Evolutionary conservation across 1,139 yeast species (phyloP).

Genomic region (Meyerozyma elateridarum): DNA sequence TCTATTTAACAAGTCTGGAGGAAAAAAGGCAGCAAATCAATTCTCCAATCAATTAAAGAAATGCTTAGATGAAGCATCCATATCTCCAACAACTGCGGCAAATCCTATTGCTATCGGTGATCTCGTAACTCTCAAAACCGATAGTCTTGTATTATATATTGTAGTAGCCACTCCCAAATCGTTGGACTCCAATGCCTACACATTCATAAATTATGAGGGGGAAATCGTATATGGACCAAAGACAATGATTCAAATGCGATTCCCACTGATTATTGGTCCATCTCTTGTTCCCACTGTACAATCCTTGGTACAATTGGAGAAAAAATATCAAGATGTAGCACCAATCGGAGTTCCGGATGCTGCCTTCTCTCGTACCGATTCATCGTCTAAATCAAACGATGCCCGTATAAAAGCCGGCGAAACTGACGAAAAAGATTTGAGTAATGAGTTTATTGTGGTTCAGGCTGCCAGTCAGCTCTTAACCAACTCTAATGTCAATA

Average conservation of each 20-base stretch:
- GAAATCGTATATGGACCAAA: slow-evolving; percentile 46
- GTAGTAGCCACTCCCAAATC: slow-evolving; percentile 29
- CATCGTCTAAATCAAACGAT: slow-evolving; percentile 17
- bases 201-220: slow-evolving; percentile 55
- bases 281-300: slow-evolving; percentile 17
- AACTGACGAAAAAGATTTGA: not conserved
- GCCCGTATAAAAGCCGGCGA: not conserved
- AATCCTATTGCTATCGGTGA: slow-evolving; percentile 34
- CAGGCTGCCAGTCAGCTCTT: slow-evolving; percentile 37
- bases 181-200: slow-evolving; percentile 32
- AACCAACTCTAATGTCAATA: slow-evolving; percentile 33
- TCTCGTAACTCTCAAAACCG: slow-evolving; percentile 30
- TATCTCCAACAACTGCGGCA: slow-evolving; percentile 21
- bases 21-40: not conserved
- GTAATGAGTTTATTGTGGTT: slow-evolving; percentile 30
- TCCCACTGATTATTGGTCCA: slow-evolving; percentile 50
- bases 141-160: slow-evolving; percentile 28
- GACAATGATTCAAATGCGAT: slow-evolving; percentile 42
- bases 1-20: not conserved
- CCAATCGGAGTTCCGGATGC: slow-evolving; percentile 40
- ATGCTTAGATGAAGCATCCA: slow-evolving; percentile 20
- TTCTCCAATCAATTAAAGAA: slow-evolving; percentile 5
- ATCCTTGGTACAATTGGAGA: slow-evolving; percentile 28
- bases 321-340: slow-evolving; percentile 28
- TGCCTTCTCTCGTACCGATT: slow-evolving; percentile 22